Evolutionary conservation across 2,329 filamentous ascomycete species (phyloP).

Genomic region (Botrytis squamosa): DNA sequence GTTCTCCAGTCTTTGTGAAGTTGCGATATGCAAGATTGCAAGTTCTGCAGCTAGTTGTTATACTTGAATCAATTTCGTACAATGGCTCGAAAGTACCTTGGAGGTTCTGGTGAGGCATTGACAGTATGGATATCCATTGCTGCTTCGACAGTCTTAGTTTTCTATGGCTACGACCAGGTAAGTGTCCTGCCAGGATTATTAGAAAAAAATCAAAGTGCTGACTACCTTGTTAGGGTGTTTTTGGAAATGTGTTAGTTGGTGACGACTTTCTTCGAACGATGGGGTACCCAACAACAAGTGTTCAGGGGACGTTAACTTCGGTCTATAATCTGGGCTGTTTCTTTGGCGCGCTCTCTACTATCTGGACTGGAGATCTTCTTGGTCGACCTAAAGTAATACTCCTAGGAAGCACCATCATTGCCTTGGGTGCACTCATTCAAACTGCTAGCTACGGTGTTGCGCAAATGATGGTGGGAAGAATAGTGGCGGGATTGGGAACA

Average conservation of each 20-base stretch:
- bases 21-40: background rate
- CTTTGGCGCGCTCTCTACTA: slow-evolving; percentile 43
- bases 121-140: slow-evolving; percentile 54
- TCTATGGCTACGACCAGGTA: slow-evolving; percentile 49
- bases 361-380: slow-evolving; percentile 49
- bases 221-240: slow-evolving; percentile 33
- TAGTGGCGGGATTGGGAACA: slow-evolving; percentile 52
- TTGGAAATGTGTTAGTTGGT: slow-evolving; percentile 45
- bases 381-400: slow-evolving; percentile 58
- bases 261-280: slow-evolving; percentile 46
- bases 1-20: background rate
- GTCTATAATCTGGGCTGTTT: slow-evolving; percentile 48
- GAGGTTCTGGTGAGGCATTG: slow-evolving; percentile 50
- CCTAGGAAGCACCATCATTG: slow-evolving; percentile 54
- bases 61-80: background rate
- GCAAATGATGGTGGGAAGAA: slow-evolving; percentile 53
- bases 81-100: slow-evolving; percentile 50
- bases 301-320: slow-evolving; percentile 10
- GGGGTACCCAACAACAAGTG: slow-evolving; percentile 6
- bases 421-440: slow-evolving; percentile 53
- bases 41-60: background rate
- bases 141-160: slow-evolving; percentile 50
- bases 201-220: background rate
- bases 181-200: background rate
- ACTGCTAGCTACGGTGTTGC: slow-evolving; percentile 45